Percentiles rank a stretch among this genome's conserved stretches.
Evolutionary conservation across 2,329 filamentous ascomycete species (phyloP).

Genomic region (Trichoderma koningiopsis): DNA sequence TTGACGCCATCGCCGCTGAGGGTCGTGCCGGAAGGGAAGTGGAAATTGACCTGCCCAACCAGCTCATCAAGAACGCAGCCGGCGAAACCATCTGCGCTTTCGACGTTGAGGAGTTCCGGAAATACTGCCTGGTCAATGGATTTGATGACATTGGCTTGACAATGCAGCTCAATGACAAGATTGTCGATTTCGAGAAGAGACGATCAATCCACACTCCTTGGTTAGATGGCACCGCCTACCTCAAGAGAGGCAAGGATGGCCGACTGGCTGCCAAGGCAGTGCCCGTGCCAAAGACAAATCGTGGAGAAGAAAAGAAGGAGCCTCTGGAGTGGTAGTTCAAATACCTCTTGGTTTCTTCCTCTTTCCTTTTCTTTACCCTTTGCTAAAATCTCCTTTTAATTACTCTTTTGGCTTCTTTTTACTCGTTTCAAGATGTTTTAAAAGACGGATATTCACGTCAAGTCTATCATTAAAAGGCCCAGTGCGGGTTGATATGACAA

Average conservation of each 20-base stretch:
- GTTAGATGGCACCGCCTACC: slow-evolving; percentile 84
- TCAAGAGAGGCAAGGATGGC: slow-evolving; percentile 61
- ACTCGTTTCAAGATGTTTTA: background rate
- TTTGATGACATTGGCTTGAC: slow-evolving; percentile 95
- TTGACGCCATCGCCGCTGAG: slow-evolving; percentile 74
- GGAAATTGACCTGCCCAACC: slow-evolving; percentile 85
- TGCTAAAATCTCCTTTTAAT: slow-evolving; percentile 1
- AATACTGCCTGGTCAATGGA: slow-evolving; percentile 90
- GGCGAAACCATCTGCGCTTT: slow-evolving; percentile 78
- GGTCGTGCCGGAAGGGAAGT: slow-evolving; percentile 79
- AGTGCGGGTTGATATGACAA: slow-evolving; percentile 12
- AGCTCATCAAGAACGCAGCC: slow-evolving; percentile 74
- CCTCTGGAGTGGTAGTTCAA: slow-evolving; percentile 79
- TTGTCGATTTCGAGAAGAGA: slow-evolving; percentile 76
- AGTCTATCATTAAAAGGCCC: slow-evolving; percentile 20
- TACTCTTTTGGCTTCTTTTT: background rate
- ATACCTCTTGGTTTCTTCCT: background rate
- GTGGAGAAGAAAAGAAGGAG: slow-evolving; percentile 80
- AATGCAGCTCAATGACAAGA: slow-evolving; percentile 89
- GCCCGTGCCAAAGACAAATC: slow-evolving; percentile 84
- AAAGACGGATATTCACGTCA: slow-evolving; percentile 2
- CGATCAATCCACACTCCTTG: slow-evolving; percentile 80
- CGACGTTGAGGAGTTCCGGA: slow-evolving; percentile 89
- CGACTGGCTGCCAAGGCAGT: slow-evolving; percentile 60
- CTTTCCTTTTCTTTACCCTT: slow-evolving; percentile 30